Evolutionary conservation across 495 filamentous ascomycete species (phyloP).

Genomic region (Barbatosphaeria neglecta): DNA sequence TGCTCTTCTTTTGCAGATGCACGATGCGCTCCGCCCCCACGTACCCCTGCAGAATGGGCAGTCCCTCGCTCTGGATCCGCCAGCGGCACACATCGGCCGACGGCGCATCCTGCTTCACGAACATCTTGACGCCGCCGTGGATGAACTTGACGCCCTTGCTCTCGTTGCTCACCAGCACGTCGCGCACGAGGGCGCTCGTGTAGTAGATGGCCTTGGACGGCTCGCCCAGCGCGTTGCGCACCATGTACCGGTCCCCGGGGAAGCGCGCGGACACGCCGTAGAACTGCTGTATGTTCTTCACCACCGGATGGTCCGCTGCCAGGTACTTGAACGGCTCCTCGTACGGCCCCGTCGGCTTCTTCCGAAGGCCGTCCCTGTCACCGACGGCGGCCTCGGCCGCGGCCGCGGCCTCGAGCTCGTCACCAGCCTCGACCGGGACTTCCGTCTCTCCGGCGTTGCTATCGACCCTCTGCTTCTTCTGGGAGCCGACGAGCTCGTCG

Average conservation of each 20-base stretch:
- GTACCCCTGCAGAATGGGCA: constrained; percentile 79
- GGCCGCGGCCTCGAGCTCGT: too few relatives aligned
- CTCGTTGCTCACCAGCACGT: constrained; percentile 74
- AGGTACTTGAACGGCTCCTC: constrained; percentile 94
- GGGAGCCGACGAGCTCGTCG: background rate
- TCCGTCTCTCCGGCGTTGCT: background rate
- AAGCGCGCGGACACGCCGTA: constrained; percentile 74
- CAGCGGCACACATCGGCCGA: constrained; percentile 73
- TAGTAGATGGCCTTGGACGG: constrained; percentile 91
- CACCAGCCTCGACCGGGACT: too few relatives aligned
- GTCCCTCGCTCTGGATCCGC: constrained; percentile 89
- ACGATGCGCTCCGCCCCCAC: constrained; percentile 71
- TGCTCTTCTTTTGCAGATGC: constrained; percentile 58
- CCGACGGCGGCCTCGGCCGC: background rate
- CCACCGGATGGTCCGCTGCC: constrained; percentile 54
- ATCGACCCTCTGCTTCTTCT: background rate
- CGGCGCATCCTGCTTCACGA: constrained; percentile 92
- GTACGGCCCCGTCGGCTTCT: constrained; percentile 34
- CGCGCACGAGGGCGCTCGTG: constrained; percentile 69
- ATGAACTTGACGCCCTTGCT: constrained; percentile 87
- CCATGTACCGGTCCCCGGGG: constrained; percentile 85
- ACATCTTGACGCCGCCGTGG: constrained; percentile 95
- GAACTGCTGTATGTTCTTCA: constrained; percentile 63
- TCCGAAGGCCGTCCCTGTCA: constrained; percentile 16
- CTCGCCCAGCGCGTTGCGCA: constrained; percentile 74